These are phyloP conservation scores for Trichoderma atroviride DNA, from an alignment of 2,329 filamentous ascomycete genomes.

Conservation along the genomic window DNA sequence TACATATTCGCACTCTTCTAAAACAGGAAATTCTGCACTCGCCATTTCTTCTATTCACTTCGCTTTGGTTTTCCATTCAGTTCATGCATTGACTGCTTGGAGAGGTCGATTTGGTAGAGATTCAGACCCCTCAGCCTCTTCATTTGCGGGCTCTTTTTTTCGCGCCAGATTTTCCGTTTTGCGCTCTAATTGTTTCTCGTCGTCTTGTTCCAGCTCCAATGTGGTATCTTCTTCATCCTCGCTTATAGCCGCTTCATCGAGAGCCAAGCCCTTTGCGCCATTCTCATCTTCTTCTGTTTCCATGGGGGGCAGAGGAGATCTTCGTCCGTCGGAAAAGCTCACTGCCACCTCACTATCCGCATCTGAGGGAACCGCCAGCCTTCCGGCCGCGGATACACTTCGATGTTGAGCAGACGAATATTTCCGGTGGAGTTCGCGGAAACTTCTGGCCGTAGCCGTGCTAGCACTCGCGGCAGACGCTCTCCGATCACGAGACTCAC, in stretches of 20 bases:
- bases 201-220: slow-evolving; percentile 14
- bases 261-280: neutral
- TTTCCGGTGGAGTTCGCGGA: slow-evolving; percentile 63
- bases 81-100: slow-evolving; percentile 41
- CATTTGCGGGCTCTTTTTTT: slow-evolving; percentile 27
- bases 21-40: slow-evolving; percentile 20
- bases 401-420: slow-evolving; percentile 58
- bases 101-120: slow-evolving; percentile 37
- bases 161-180: slow-evolving; percentile 34
- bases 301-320: slow-evolving; percentile 58
- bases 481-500: slow-evolving; percentile 52
- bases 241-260: neutral
- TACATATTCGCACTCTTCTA: slow-evolving; percentile 31
- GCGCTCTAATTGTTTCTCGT: slow-evolving; percentile 28
- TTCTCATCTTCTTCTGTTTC: slow-evolving; percentile 41
- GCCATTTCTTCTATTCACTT: slow-evolving; percentile 24
- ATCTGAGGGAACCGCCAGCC: slow-evolving; percentile 54
- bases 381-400: slow-evolving; percentile 44
- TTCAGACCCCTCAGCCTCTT: slow-evolving; percentile 36
- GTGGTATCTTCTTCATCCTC: slow-evolving; percentile 25
- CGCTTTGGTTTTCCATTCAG: slow-evolving; percentile 1
- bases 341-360: slow-evolving; percentile 63
- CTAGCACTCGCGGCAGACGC: slow-evolving; percentile 66
- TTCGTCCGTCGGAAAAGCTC: slow-evolving; percentile 62
- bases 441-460: slow-evolving; percentile 68